Base-by-base conservation (phyloP, 345 rosid species). In the Eucalyptus guilfoylei region DNA sequence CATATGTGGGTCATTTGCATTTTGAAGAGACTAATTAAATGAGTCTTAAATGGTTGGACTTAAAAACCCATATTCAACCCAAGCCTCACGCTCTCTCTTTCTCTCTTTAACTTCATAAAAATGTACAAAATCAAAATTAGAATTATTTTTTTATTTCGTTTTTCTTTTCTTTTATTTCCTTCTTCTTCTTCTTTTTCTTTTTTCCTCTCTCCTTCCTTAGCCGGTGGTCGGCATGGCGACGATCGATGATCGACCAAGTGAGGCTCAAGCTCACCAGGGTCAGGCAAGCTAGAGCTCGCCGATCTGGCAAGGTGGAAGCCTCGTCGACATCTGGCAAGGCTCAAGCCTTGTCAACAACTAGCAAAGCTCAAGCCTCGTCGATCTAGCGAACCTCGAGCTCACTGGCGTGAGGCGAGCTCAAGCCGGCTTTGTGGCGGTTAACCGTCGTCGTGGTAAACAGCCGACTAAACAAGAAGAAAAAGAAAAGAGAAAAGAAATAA, bases 321-420 rank as follows among this genome's bases (percentile, higher is more conserved):
- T 52, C 2, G 2, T 3, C 10, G 0, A 1, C 10, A 0, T 19
- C 9, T 52, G 4, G 5, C 4, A 1, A 52, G 24, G 24, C 55
- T 52, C 1, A 2, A 50, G 54, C 24, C 11, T 52, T 7, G 21
- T 1, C 4, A 0, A 52, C 24, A 0, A 50, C 55, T 17, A 50
- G 55, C 1, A 0, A 50, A 50, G 24, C 55, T 52, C 55, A 17
- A 50, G 9, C 23, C 1, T 50, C 0, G 1, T 2, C 23, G 4
- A 50, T 50, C 55, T 7, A 0, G 0, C 9, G 0, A 50, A 4
- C 1, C 55, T 50, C 4, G 0, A 17, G 55, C 2, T 50, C 55
- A 50, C 9, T 0, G 1, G 10, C 24, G 0, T 52, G 10, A 19
- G 3, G 24, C 0, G 24, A 52, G 55, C 24, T 52, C 24, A 0